A percentile compares a stretch with the other conserved stretches of the same genome.
phyloP scores from a whole-genome alignment of 805 yeast genomes.

The Nakazawaea sp. region DNA sequence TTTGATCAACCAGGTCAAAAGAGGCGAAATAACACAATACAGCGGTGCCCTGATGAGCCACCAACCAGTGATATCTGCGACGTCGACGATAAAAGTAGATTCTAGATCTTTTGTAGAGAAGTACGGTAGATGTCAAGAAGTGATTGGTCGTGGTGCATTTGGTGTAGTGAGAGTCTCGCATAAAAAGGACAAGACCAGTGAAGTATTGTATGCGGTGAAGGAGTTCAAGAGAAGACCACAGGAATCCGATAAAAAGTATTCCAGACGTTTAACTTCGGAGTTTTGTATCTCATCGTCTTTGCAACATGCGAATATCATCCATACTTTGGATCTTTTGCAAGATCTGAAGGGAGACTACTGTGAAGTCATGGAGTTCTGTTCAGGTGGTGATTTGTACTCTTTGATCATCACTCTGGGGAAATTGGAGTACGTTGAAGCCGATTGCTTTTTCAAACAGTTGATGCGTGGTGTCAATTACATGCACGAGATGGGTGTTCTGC shows the following conservation, averaged over 20 bases:
- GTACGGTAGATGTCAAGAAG: slow-evolving; percentile 93
- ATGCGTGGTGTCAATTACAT: slow-evolving; percentile 79
- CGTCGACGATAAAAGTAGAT: slow-evolving; percentile 22
- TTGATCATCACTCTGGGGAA: slow-evolving; percentile 71
- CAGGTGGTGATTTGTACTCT: slow-evolving; percentile 77
- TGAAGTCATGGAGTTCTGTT: slow-evolving; percentile 80
- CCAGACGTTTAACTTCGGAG: slow-evolving; percentile 71
- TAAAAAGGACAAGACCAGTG: slow-evolving; percentile 42
- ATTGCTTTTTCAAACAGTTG: slow-evolving; percentile 83
- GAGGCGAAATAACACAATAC: slow-evolving; percentile 24
- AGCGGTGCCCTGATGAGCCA: slow-evolving; percentile 13
- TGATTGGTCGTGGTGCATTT: slow-evolving; percentile 88
- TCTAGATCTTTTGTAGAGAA: slow-evolving; percentile 69
- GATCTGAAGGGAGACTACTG: slow-evolving; percentile 81
- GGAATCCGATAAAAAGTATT: slow-evolving; percentile 61
- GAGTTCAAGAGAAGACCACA: slow-evolving; percentile 62
- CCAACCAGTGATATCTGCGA: slow-evolving; percentile 12
- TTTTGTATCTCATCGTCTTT: slow-evolving; percentile 77
- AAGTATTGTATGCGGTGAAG: slow-evolving; percentile 73
- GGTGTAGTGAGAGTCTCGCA: slow-evolving; percentile 91
- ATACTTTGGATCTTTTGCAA: slow-evolving; percentile 67
- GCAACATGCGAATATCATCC: slow-evolving; percentile 71
- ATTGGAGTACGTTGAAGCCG: slow-evolving; percentile 77
- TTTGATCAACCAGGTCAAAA: slow-evolving; percentile 49
- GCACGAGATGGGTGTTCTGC: slow-evolving; percentile 88